These are phyloP conservation scores for Priceomyces haplophilus DNA, from an alignment of 805 yeast genomes.

Conservation along the genomic window DNA sequence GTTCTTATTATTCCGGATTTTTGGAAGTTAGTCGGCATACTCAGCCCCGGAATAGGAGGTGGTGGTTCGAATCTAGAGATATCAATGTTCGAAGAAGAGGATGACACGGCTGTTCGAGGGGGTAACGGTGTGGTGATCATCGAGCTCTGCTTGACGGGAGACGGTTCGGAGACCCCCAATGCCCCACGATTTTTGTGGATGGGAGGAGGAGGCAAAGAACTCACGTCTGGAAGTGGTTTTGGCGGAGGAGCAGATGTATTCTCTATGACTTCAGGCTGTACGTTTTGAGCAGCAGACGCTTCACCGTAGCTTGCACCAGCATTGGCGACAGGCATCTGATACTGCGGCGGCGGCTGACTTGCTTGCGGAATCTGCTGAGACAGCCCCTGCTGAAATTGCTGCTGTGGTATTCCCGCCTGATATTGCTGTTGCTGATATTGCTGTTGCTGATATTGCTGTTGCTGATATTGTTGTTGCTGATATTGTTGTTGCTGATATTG, in stretches of 20 bases:
- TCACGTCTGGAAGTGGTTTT: slow-evolving; percentile 33
- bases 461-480: slow-evolving; percentile 11
- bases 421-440: slow-evolving; percentile 6
- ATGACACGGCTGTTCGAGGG: slow-evolving; percentile 6
- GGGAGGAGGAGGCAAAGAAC: slow-evolving; percentile 42
- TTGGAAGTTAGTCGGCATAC: not conserved
- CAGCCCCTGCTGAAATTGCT: slow-evolving; percentile 10
- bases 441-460: slow-evolving; percentile 10
- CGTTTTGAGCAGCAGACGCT: not conserved
- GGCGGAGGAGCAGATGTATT: slow-evolving; percentile 9
- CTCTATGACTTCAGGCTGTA: not conserved
- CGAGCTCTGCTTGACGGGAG: not conserved
- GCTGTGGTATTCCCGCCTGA: not conserved
- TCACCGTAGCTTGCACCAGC: too few species aligned
- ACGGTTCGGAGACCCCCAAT: slow-evolving; percentile 2
- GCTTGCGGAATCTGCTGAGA: slow-evolving; percentile 6
- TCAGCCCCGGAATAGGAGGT: slow-evolving; percentile 32
- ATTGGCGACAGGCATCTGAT: too few species aligned
- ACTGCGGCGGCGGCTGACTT: not conserved
- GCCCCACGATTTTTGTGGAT: slow-evolving; percentile 29
- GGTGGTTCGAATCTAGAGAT: slow-evolving; percentile 42
- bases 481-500: slow-evolving; percentile 10
- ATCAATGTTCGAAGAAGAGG: slow-evolving; percentile 20
- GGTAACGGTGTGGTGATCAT: slow-evolving; percentile 4
- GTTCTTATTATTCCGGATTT: too few species aligned